Conservation (phyloP, 768 basidiomycete genomes). For the Mycena indigotica region DNA sequence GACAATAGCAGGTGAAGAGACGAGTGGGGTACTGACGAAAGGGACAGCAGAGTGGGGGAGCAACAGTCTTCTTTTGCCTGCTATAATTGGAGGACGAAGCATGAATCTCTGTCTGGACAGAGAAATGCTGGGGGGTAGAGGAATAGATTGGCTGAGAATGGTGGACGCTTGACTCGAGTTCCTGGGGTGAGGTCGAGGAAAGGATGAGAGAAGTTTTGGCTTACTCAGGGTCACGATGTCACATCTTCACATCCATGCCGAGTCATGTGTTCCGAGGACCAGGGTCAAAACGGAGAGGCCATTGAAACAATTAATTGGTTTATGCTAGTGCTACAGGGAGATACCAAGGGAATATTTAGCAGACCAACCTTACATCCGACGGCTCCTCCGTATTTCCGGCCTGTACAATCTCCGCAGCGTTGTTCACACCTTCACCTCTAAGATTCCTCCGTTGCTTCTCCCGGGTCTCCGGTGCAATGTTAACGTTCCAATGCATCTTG, state of each 20-base stretch:
- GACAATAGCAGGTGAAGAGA: background rate
- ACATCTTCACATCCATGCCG: background rate
- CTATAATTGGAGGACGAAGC: constrained; percentile 86
- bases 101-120: constrained; percentile 86
- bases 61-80: constrained; percentile 63
- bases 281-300: background rate
- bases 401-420: background rate
- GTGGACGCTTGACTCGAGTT: background rate
- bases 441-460: constrained; percentile 14
- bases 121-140: constrained; percentile 30
- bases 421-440: background rate
- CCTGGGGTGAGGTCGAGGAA: background rate
- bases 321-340: background rate
- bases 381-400: background rate
- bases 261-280: background rate
- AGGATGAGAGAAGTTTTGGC: background rate
- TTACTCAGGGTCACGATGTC: background rate
- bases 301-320: background rate
- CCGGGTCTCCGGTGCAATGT: constrained; percentile 17
- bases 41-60: constrained; percentile 51
- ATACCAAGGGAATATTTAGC: background rate
- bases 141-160: background rate
- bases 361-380: background rate
- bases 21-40: constrained; percentile 44
- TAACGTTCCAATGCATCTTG: constrained; percentile 18